phyloP scores from a whole-genome alignment of 2,329 filamentous ascomycete genomes.

The Talaromyces sp. region DNA sequence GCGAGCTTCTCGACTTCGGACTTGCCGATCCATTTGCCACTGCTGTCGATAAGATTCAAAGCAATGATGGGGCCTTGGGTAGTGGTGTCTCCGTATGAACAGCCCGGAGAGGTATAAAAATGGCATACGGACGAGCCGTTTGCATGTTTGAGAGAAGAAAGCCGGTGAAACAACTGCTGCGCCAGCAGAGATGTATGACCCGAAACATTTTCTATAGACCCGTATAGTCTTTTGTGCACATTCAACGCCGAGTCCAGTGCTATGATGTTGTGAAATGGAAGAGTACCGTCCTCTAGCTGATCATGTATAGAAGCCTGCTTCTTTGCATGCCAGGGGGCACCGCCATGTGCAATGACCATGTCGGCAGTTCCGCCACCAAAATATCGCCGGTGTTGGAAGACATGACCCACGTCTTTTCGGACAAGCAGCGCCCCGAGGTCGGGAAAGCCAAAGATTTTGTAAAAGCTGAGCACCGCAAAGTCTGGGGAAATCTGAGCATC shows the following conservation, averaged over 20 bases:
- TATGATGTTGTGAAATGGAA: constrained; percentile 85
- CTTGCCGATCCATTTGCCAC: constrained; percentile 71
- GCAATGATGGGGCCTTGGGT: constrained; percentile 70
- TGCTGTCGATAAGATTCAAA: constrained; percentile 70
- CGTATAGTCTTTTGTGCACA: constrained; percentile 64
- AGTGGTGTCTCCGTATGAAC: constrained; percentile 38
- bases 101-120: constrained; percentile 52
- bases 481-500: constrained; percentile 62
- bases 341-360: constrained; percentile 65
- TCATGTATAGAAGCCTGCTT: constrained; percentile 72
- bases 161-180: constrained; percentile 51
- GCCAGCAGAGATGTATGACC: constrained; percentile 65
- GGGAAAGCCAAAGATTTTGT: constrained; percentile 98
- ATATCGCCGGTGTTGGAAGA: constrained; percentile 66
- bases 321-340: constrained; percentile 74
- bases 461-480: constrained; percentile 81
- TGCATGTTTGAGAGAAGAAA: constrained; percentile 59
- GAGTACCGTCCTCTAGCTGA: constrained; percentile 80
- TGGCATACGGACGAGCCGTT: constrained; percentile 63
- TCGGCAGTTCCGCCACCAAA: constrained; percentile 96
- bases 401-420: constrained; percentile 60
- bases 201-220: constrained; percentile 63
- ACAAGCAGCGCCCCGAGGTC: constrained; percentile 83
- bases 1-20: constrained; percentile 84
- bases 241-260: constrained; percentile 71